Evolutionary conservation across 176 grass and related monocot genomes (phyloP).

Genomic region (Cenchrus americanus): DNA sequence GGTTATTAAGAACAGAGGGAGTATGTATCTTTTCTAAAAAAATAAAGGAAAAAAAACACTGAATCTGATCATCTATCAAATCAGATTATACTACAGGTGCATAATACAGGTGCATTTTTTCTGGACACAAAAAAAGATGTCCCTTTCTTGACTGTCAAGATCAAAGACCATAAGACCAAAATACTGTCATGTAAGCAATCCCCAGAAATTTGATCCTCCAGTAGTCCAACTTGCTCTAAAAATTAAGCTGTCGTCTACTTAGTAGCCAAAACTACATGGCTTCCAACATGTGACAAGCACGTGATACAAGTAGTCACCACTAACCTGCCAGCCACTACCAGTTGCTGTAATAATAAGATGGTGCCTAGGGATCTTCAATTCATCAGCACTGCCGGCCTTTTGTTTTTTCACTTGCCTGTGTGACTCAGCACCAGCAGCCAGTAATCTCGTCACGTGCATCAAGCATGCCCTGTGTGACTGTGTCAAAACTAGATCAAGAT

Average conservation of each 20-base stretch:
- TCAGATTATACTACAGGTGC: neutral
- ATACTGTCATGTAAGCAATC: constrained; percentile 45
- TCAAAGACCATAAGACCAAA: constrained; percentile 50
- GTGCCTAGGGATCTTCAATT: constrained; percentile 58
- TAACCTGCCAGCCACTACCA: constrained; percentile 12
- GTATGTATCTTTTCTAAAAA: neutral
- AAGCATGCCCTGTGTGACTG: constrained; percentile 46
- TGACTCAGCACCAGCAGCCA: constrained; percentile 31
- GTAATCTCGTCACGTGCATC: constrained; percentile 49
- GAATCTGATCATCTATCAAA: neutral
- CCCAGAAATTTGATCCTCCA: constrained; percentile 25
- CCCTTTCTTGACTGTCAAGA: constrained; percentile 3
- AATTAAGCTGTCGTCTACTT: constrained; percentile 30
- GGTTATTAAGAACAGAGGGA: too few relatives aligned
- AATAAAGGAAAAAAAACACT: neutral
- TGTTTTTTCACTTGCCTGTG: constrained; percentile 34
- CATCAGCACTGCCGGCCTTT: constrained; percentile 17
- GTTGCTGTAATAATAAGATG: constrained; percentile 38
- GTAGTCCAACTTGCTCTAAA: constrained; percentile 27
- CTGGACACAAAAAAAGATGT: neutral
- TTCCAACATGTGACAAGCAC: constrained; percentile 51
- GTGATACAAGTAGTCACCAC: constrained; percentile 41
- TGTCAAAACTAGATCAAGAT: constrained; percentile 55
- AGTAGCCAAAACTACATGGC: constrained; percentile 35
- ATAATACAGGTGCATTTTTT: neutral